Evolutionary conservation across 1,284 basidiomycete genomes (phyloP), one percentile per base, ranked within the genome.

Genomic region (Cutaneotrichosporon cavernicola): DNA sequence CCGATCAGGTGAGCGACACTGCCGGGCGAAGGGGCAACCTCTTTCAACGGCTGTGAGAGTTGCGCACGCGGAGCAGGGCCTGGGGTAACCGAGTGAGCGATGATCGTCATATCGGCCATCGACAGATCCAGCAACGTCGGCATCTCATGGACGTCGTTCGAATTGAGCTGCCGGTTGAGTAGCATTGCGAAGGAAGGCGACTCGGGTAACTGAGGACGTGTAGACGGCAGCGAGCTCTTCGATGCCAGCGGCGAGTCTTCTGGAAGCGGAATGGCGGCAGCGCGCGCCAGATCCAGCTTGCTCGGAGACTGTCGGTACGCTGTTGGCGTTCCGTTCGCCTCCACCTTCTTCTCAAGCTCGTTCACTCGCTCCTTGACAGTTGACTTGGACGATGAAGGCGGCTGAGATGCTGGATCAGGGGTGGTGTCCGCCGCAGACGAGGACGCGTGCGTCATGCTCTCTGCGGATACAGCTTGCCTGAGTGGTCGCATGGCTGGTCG

Each of bases 151-250:
- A 6, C 43, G 31, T 49, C 43, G 31, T 13, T 31, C n/a, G 36
- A 34, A 16, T 21, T 31, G 36, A 9, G 36, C 5, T 38, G 21
- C 4, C 60, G 60, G 8, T 60, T 55, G 0, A 68, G 46, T 1
- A 68, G 60, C 50, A 61, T 60, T 0, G 67, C 63, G 5, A 68
- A 40, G 2, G 64, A 63, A 0, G 67, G 67, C n/a, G 67, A 68
- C 14, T 63, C 62, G 2, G 52, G 30, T 4, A 30, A 16, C n/a
- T 4, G 38, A 22, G 22, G 40, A 30, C 2, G 53, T 60, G 53
- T 26, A 9, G 40, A 14, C 6, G 58, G 49, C 13, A 40, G 49
- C 0, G 60, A 30, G 11, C 21, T 21, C 50, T 53, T 26, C 13
- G 51, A 5, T 4, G 43, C 9, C 2, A 40, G 5, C 2, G 58